Evolutionary conservation across 2,329 filamentous ascomycete genomes (phyloP).

Genomic region (Penicillium fuscoglaucum): DNA sequence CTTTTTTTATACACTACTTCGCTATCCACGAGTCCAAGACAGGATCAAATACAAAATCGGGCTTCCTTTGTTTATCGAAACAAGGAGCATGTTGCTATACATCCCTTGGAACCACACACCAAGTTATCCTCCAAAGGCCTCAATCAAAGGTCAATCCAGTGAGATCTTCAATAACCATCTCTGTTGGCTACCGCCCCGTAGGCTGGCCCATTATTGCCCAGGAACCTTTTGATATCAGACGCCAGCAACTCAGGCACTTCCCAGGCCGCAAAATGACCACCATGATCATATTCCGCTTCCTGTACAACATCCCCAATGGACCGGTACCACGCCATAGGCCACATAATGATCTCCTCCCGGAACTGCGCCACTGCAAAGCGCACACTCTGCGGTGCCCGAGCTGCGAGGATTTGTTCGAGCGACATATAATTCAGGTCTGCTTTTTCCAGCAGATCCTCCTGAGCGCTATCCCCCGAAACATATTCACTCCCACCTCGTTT

Average conservation of each 20-base stretch:
- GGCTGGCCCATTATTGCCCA: conserved; percentile 45
- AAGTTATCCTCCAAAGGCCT: not conserved
- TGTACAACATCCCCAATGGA: conserved; percentile 55
- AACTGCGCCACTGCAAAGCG: conserved; percentile 56
- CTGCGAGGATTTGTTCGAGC: conserved; percentile 30
- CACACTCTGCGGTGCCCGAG: conserved; percentile 47
- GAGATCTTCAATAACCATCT: conserved; percentile 34
- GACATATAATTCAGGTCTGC: conserved; percentile 13
- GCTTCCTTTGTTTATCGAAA: not conserved
- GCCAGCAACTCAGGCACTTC: conserved; percentile 51
- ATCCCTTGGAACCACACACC: not conserved
- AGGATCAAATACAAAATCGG: not conserved
- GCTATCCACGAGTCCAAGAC: not conserved
- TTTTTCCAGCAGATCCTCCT: conserved; percentile 5
- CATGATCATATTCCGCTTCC: conserved; percentile 46
- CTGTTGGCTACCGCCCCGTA: conserved; percentile 37
- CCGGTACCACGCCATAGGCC: conserved; percentile 53
- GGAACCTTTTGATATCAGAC: conserved; percentile 50
- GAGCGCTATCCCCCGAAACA: not conserved
- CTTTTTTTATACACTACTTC: too few species aligned
- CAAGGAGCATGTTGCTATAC: not conserved
- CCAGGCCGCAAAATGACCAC: conserved; percentile 57
- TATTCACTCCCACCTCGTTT: conserved; percentile 3
- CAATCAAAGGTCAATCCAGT: not conserved
- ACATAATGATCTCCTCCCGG: conserved; percentile 51